Percentiles rank a stretch among this genome's conserved stretches.
These are phyloP conservation scores for Agaricus bisporus DNA, from an alignment of 768 basidiomycete genomes.

Conservation along the genomic window DNA sequence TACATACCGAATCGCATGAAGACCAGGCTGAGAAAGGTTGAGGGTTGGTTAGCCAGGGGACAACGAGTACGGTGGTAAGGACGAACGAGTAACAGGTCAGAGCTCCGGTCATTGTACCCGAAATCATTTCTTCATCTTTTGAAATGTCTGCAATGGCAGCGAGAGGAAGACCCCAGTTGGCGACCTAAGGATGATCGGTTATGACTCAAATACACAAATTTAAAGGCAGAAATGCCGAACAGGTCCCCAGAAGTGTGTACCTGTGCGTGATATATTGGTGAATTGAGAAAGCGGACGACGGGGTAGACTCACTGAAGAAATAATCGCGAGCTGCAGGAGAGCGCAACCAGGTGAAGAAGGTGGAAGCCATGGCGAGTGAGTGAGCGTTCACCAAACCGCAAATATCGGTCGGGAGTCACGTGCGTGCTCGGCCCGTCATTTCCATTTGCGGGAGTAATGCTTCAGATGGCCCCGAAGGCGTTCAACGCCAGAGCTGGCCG, in stretches of 20 bases:
- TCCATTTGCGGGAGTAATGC: too few relatives aligned
- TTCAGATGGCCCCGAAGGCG: too few relatives aligned
- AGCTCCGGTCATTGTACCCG: constrained; percentile 93
- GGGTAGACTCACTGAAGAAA: constrained; percentile 75
- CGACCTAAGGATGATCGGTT: constrained; percentile 53
- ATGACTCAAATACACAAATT: constrained; percentile 8
- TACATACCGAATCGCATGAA: constrained; percentile 92
- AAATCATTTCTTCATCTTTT: constrained; percentile 96
- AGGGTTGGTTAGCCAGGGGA: constrained; percentile 5
- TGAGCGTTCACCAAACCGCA: background rate
- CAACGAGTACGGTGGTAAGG: background rate
- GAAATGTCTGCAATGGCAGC: constrained; percentile 87
- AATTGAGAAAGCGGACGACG: background rate
- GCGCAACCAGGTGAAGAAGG: constrained; percentile 84
- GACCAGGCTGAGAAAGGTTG: constrained; percentile 42
- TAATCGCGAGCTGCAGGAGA: constrained; percentile 90
- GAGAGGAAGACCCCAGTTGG: constrained; percentile 97
- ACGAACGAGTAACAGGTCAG: constrained; percentile 90
- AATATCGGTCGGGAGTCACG: background rate
- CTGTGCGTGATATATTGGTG: constrained; percentile 32
- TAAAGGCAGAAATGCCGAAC: constrained; percentile 42
- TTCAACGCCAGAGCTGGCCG: too few relatives aligned
- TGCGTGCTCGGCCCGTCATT: too few relatives aligned
- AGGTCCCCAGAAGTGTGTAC: constrained; percentile 98
- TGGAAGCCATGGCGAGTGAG: constrained; percentile 60